Evolutionary conservation across 805 yeast species (phyloP).

Genomic region (Blastobotrys attinorum): DNA sequence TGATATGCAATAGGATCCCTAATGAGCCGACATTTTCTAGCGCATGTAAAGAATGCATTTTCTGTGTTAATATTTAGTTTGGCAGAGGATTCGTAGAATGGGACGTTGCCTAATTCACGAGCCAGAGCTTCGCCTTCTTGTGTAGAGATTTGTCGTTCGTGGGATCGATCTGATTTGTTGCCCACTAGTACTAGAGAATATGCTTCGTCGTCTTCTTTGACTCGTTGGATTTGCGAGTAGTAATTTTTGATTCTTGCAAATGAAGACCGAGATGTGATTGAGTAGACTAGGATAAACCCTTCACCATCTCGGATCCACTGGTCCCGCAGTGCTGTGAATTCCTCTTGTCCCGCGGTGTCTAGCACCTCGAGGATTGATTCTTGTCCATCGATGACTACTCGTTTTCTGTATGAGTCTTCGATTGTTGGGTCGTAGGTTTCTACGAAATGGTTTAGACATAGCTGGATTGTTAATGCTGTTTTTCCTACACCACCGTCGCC

Average conservation of each 20-base stretch:
- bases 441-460: slow-evolving; percentile 78
- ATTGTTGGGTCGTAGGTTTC: slow-evolving; percentile 98
- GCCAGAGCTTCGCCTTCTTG: slow-evolving; percentile 83
- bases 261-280: slow-evolving; percentile 76
- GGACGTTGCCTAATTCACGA: slow-evolving; percentile 45
- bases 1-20: slow-evolving; percentile 70
- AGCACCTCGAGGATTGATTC: slow-evolving; percentile 73
- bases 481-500: slow-evolving; percentile 99
- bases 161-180: slow-evolving; percentile 73
- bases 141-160: slow-evolving; percentile 66
- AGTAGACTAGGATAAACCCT: slow-evolving; percentile 82
- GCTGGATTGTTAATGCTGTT: slow-evolving; percentile 83
- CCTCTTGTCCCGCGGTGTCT: slow-evolving; percentile 93
- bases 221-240: slow-evolving; percentile 69
- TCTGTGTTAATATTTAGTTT: slow-evolving; percentile 87
- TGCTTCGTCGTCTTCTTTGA: slow-evolving; percentile 46
- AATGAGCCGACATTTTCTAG: slow-evolving; percentile 70
- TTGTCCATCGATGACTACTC: slow-evolving; percentile 72
- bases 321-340: slow-evolving; percentile 63
- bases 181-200: slow-evolving; percentile 87
- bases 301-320: slow-evolving; percentile 93
- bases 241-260: slow-evolving; percentile 79
- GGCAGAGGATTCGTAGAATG: slow-evolving; percentile 87
- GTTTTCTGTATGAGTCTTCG: slow-evolving; percentile 62
- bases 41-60: slow-evolving; percentile 58